Evolutionary conservation across 108 stramenopile genomes (phyloP).

Genomic region (Nitzschia putrida): DNA sequence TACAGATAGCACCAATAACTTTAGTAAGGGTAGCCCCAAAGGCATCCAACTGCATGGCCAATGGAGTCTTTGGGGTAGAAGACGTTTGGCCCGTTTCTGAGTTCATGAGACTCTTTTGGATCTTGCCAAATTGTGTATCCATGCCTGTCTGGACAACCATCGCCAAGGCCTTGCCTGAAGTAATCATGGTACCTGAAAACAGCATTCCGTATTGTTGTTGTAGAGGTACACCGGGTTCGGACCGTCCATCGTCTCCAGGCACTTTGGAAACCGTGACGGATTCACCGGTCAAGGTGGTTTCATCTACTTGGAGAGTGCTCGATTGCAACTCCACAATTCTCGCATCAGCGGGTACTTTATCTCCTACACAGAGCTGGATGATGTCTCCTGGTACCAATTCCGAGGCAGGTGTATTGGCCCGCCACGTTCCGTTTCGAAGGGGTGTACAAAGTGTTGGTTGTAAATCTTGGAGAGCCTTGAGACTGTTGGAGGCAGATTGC

Average conservation of each 20-base stretch:
- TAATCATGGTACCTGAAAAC: constrained; percentile 93
- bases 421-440: constrained; percentile 40
- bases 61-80: constrained; percentile 81
- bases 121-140: constrained; percentile 95
- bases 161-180: constrained; percentile 83
- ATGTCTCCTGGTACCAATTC: constrained; percentile 96
- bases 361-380: constrained; percentile 86
- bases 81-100: constrained; percentile 57
- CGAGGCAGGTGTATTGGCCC: constrained; percentile 46
- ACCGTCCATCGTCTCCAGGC: constrained; percentile 25
- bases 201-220: constrained; percentile 83
- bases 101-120: constrained; percentile 80
- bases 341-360: constrained; percentile 94
- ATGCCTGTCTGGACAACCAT: constrained; percentile 91
- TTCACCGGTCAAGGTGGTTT: constrained; percentile 85
- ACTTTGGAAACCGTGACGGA: constrained; percentile 74
- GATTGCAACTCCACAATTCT: constrained; percentile 67
- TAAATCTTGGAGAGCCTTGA: constrained; percentile 91
- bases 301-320: constrained; percentile 67
- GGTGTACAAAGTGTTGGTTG: constrained; percentile 84
- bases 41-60: constrained; percentile 93
- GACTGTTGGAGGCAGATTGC: constrained; percentile 78
- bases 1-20: constrained; percentile 92
- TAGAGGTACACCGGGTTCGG: constrained; percentile 5
- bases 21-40: constrained; percentile 92